A percentile compares a stretch with the other conserved stretches of the same genome.
These are phyloP conservation scores for Papilionanthe hybrid DNA, from an alignment of 116 monocot species.

Conservation along the genomic window DNA sequence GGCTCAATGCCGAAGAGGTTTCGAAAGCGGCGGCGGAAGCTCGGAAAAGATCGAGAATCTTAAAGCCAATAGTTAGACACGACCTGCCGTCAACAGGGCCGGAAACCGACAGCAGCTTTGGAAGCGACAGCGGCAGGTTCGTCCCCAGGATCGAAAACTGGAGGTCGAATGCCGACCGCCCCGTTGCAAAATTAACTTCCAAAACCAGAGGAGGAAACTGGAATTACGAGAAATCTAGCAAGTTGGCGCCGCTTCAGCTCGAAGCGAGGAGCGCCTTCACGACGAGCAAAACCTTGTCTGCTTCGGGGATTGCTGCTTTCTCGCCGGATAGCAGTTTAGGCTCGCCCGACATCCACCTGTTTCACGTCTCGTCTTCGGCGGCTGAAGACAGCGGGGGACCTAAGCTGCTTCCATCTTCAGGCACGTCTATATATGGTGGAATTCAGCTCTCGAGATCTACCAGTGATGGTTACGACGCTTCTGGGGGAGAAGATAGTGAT, in stretches of 20 bases:
- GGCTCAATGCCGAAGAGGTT: conserved; percentile 71
- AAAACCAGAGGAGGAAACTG: not conserved
- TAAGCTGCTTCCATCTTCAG: not conserved
- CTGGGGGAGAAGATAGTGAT: conserved; percentile 96
- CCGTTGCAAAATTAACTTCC: not conserved
- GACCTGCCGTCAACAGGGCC: conserved; percentile 3
- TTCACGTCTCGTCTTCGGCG: conserved; percentile 52
- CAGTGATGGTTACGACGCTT: conserved; percentile 96
- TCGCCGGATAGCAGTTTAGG: conserved; percentile 86
- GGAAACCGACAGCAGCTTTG: conserved; percentile 20
- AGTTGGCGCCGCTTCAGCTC: conserved; percentile 6
- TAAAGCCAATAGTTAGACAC: conserved; percentile 47
- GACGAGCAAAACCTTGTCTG: not conserved
- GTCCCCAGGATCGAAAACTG: not conserved
- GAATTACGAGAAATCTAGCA: not conserved
- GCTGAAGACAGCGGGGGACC: conserved; percentile 9
- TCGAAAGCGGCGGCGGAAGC: conserved; percentile 73
- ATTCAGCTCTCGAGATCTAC: conserved; percentile 58
- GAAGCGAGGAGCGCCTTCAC: conserved; percentile 12
- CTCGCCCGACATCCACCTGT: conserved; percentile 76
- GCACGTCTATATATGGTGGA: conserved; percentile 26
- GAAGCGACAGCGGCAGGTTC: conserved; percentile 6
- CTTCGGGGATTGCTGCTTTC: not conserved
- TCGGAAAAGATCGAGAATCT: conserved; percentile 56
- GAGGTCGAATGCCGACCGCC: not conserved